phyloP scores from a whole-genome alignment of 495 filamentous ascomycete species.

The Neurospora sp. region DNA sequence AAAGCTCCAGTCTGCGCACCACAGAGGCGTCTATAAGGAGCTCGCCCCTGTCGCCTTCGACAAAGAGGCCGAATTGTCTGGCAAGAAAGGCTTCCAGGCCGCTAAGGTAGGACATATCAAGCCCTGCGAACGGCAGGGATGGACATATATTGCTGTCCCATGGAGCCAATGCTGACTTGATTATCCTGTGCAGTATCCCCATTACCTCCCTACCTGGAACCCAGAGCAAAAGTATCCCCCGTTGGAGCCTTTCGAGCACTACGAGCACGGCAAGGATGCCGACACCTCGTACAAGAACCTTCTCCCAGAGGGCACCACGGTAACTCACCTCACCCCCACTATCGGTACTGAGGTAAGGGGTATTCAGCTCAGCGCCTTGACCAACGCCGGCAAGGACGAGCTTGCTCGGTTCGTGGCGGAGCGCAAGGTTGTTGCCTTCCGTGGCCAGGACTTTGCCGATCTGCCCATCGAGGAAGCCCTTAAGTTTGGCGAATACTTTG shows the following conservation, averaged over 20 bases:
- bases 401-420: conserved; percentile 70
- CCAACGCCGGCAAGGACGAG: conserved; percentile 61
- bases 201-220: conserved; percentile 74
- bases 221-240: conserved; percentile 48
- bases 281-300: conserved; percentile 60
- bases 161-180: conserved; percentile 19
- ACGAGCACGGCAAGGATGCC: conserved; percentile 64
- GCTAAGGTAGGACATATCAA: conserved; percentile 26
- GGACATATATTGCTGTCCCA: not conserved
- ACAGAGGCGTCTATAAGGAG: conserved; percentile 53
- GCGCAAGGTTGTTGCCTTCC: conserved; percentile 72
- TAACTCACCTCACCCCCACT: conserved; percentile 55
- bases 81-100: conserved; percentile 34
- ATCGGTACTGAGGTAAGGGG: conserved; percentile 72
- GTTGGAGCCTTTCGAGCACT: conserved; percentile 58
- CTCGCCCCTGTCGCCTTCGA: conserved; percentile 43
- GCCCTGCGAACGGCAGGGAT: not conserved
- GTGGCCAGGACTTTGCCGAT: conserved; percentile 67
- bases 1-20: conserved; percentile 30
- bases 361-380: conserved; percentile 62
- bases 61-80: conserved; percentile 33
- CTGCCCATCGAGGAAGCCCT: conserved; percentile 60
- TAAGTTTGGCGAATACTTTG: conserved; percentile 69
- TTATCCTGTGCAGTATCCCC: conserved; percentile 46
- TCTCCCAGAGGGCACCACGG: conserved; percentile 39